Conservation (phyloP, 2,329 filamentous ascomycete species). For the Drechslerella stenobrocha region DNA sequence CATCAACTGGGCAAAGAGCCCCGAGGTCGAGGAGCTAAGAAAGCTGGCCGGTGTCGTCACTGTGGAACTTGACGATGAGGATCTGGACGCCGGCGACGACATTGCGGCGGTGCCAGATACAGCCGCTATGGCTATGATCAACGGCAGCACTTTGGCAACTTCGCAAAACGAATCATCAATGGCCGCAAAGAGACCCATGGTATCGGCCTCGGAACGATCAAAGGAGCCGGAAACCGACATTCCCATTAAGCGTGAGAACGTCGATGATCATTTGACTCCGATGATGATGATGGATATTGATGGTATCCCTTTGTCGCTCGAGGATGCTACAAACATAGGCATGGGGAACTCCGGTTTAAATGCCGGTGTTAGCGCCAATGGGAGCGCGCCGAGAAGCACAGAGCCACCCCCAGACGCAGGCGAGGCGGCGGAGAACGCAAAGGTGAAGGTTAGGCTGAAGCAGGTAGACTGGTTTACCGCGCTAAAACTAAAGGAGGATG, state of each 20-base stretch:
- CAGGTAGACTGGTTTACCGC: conserved; percentile 47
- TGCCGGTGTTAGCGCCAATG: neutral
- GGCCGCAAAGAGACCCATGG: conserved; percentile 4
- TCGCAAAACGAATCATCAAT: conserved; percentile 2
- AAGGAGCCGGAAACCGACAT: conserved; percentile 37
- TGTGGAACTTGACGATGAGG: conserved; percentile 32
- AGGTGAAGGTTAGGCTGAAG: conserved; percentile 31
- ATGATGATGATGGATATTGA: conserved; percentile 44
- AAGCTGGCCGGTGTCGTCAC: conserved; percentile 38
- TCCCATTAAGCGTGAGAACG: conserved; percentile 48
- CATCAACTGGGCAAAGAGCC: conserved; percentile 45
- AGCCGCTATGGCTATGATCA: neutral
- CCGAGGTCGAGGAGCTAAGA: conserved; percentile 35
- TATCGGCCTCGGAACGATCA: conserved; percentile 1
- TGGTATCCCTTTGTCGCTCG: conserved; percentile 17
- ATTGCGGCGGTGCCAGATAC: conserved; percentile 25
- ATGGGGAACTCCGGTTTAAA: neutral
- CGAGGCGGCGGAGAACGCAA: conserved; percentile 2
- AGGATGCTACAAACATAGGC: neutral
- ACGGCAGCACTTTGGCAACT: neutral
- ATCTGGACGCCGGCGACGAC: conserved; percentile 5
- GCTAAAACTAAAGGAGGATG: conserved; percentile 41
- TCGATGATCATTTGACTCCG: conserved; percentile 35
- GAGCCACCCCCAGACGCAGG: conserved; percentile 21
- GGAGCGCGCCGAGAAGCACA: conserved; percentile 16